These are phyloP conservation scores for Aspergillus jensenii DNA, from an alignment of 2,329 filamentous ascomycete genomes.

Conservation along the genomic window DNA sequence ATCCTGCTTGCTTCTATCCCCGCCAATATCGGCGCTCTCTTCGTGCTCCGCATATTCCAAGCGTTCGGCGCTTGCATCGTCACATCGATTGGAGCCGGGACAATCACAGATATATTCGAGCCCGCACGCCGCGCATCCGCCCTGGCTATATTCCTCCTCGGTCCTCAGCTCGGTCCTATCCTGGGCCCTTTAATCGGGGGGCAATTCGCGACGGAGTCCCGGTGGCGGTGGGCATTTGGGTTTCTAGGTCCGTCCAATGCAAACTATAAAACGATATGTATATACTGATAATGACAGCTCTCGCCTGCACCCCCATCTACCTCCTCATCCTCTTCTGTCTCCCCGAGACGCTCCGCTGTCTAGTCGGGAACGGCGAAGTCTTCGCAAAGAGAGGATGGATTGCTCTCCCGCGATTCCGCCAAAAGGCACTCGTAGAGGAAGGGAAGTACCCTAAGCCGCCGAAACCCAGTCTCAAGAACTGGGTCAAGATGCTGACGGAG, in stretches of 20 bases:
- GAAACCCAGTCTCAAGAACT: conserved; percentile 27
- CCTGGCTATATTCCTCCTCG: conserved; percentile 45
- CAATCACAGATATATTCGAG: conserved; percentile 40
- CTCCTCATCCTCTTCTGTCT: conserved; percentile 40
- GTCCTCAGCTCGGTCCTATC: conserved; percentile 46
- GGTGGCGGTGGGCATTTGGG: conserved; percentile 49
- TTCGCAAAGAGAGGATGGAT: conserved; percentile 11
- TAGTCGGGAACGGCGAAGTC: conserved; percentile 44
- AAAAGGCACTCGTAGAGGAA: conserved; percentile 24
- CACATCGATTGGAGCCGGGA: conserved; percentile 45
- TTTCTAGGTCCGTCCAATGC: conserved; percentile 29
- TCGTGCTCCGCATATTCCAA: conserved; percentile 44
- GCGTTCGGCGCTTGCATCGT: conserved; percentile 46
- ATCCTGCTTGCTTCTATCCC: conserved; percentile 41
- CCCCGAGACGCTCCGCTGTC: conserved; percentile 47
- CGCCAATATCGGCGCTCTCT: conserved; percentile 38
- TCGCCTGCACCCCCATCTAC: conserved; percentile 25
- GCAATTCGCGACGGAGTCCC: conserved; percentile 32
- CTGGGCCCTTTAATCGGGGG: conserved; percentile 47
- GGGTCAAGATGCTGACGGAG: conserved; percentile 32
- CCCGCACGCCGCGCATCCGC: conserved; percentile 41
- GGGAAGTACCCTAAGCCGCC: conserved; percentile 24
- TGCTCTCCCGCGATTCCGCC: conserved; percentile 19
- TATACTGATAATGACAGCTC: conserved; percentile 4
- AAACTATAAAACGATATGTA: no score